phyloP scores from a whole-genome alignment of 2,329 filamentous ascomycete genomes.

The Davidsoniella neocaledoniae region DNA sequence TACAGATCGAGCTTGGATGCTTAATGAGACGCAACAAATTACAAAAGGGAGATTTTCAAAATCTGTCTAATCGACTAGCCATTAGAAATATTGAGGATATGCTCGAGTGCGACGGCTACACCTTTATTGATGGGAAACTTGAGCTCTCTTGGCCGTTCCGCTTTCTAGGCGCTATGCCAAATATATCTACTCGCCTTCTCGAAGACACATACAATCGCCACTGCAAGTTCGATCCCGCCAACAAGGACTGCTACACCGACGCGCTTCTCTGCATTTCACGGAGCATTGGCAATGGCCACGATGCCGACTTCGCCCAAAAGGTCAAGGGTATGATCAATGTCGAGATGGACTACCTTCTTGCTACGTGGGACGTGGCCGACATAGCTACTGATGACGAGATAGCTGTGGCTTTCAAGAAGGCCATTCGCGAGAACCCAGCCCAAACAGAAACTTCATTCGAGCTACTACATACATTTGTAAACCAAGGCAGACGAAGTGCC shows the following conservation, averaged over 20 bases:
- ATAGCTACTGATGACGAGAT: slow-evolving; percentile 15
- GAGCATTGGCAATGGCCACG: slow-evolving; percentile 10
- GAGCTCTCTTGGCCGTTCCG: slow-evolving; percentile 12
- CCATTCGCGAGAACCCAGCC: slow-evolving; percentile 14
- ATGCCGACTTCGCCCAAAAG: slow-evolving; percentile 10
- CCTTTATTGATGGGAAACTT: slow-evolving; percentile 11
- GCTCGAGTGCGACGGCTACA: slow-evolving; percentile 19
- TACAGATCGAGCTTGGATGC: slow-evolving; percentile 31
- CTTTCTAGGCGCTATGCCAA: slow-evolving; percentile 23
- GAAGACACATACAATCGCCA: slow-evolving; percentile 13
- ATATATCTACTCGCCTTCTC: slow-evolving; percentile 13
- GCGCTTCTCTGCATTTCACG: slow-evolving; percentile 12
- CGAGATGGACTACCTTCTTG: slow-evolving; percentile 13
- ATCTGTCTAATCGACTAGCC: slow-evolving; percentile 17
- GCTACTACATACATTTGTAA: slow-evolving; percentile 15
- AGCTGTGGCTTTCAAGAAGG: slow-evolving; percentile 14
- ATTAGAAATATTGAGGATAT: slow-evolving; percentile 19
- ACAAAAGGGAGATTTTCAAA: slow-evolving; percentile 18
- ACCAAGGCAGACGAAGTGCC: slow-evolving; percentile 12
- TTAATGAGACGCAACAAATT: slow-evolving; percentile 20
- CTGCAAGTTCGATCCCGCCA: slow-evolving; percentile 5
- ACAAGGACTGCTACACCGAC: slow-evolving; percentile 13
- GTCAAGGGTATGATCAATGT: slow-evolving; percentile 11
- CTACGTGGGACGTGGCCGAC: slow-evolving; percentile 14
- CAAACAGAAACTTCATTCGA: slow-evolving; percentile 14